These are phyloP conservation scores for Tuber microsphaerosporum DNA, from an alignment of 495 filamentous ascomycete genomes.

Conservation along the genomic window DNA sequence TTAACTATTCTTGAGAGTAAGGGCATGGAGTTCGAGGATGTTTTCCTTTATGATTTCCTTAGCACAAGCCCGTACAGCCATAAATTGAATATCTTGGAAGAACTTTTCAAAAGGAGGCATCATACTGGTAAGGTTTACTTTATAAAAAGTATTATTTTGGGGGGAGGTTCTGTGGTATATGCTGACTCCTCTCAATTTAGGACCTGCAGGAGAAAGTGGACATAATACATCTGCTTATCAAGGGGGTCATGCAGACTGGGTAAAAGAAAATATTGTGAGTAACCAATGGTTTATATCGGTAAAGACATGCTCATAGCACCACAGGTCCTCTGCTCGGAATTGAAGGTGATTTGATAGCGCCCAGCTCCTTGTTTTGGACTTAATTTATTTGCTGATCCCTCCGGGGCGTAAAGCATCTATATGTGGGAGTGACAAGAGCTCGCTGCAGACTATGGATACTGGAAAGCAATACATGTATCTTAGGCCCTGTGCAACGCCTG, in stretches of 20 bases:
- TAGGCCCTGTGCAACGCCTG: constrained; percentile 11
- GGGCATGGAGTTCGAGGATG: too few species aligned
- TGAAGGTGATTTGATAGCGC: constrained; percentile 9
- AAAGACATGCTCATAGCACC: background rate
- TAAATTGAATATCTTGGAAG: background rate
- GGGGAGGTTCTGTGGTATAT: background rate
- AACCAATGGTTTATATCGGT: background rate
- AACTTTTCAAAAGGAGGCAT: constrained; percentile 1
- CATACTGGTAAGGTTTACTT: background rate
- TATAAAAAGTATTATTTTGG: background rate
- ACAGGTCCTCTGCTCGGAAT: constrained; percentile 20
- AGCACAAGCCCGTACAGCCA: too few species aligned
- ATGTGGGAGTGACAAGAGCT: constrained; percentile 21
- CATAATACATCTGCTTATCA: background rate
- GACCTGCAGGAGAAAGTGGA: too few species aligned
- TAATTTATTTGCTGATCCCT: background rate
- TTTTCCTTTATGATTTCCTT: too few species aligned
- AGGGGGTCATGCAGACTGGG: background rate
- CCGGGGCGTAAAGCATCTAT: constrained; percentile 10
- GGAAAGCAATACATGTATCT: constrained; percentile 7
- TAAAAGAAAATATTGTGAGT: constrained; percentile 16
- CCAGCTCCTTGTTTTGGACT: background rate
- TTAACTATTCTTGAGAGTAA: too few species aligned
- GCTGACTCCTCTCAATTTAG: too few species aligned
- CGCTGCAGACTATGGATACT: constrained; percentile 13